Evolutionary conservation across 257 asterid species (phyloP).

Genomic region (Solanum arcanum): DNA sequence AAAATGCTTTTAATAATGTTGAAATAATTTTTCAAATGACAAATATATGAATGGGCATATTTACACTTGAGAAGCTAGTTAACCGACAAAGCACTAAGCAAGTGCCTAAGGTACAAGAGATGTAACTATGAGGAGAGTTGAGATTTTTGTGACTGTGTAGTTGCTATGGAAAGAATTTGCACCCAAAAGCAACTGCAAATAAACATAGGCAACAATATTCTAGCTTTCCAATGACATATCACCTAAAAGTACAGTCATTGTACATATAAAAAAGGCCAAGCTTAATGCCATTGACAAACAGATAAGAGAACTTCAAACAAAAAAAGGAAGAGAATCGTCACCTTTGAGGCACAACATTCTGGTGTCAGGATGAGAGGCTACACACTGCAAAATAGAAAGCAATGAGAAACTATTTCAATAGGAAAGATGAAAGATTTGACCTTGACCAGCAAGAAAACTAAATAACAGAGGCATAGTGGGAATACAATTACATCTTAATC

Average conservation of each 20-base stretch:
- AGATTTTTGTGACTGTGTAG: background rate
- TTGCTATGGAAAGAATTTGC: background rate
- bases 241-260: background rate
- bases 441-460: background rate
- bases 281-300: background rate
- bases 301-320: background rate
- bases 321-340: background rate
- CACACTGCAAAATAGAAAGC: constrained; percentile 19
- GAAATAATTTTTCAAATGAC: background rate
- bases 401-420: background rate
- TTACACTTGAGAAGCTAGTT: background rate
- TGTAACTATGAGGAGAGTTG: background rate
- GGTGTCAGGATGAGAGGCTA: constrained; percentile 24
- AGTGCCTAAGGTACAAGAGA: background rate
- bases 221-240: background rate
- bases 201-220: background rate
- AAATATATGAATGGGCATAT: background rate
- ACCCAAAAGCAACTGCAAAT: background rate
- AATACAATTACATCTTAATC: background rate
- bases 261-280: background rate
- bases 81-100: background rate
- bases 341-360: constrained; percentile 17
- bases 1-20: background rate
- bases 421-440: background rate
- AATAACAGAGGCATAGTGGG: background rate